These are phyloP conservation scores for Rhodotorula sp. DNA, from an alignment of 1,284 basidiomycete species.

Conservation along the genomic window DNA sequence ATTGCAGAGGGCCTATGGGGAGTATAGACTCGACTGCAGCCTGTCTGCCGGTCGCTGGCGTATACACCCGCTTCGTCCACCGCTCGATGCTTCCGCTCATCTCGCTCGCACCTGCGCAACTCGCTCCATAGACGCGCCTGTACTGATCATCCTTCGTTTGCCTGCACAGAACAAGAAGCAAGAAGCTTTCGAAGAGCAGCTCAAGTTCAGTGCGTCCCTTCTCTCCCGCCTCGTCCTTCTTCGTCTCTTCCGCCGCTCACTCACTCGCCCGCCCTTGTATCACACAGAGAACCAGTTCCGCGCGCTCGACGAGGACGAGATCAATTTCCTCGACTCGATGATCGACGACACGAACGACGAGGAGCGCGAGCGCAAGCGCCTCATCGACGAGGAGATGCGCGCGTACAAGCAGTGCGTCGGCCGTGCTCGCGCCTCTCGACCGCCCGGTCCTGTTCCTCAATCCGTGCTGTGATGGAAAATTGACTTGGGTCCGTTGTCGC, in stretches of 20 bases:
- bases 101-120: not conserved
- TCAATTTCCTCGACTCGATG: slow-evolving; percentile 80
- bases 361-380: slow-evolving; percentile 68
- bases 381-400: slow-evolving; percentile 77
- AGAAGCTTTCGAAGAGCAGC: slow-evolving; percentile 91
- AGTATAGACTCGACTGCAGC: no score
- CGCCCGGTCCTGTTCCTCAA: no score
- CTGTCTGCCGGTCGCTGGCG: no score
- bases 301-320: slow-evolving; percentile 82
- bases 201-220: slow-evolving; percentile 67
- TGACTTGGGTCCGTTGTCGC: no score
- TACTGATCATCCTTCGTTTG: no score
- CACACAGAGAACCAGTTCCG: slow-evolving; percentile 80
- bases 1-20: not conserved
- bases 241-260: not conserved
- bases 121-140: not conserved
- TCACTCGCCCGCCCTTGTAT: slow-evolving; percentile 21
- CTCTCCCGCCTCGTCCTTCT: no score
- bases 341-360: slow-evolving; percentile 72
- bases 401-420: slow-evolving; percentile 70
- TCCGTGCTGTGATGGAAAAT: no score
- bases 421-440: no score
- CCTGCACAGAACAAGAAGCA: slow-evolving; percentile 63
- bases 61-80: no score
- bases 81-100: not conserved